Evolutionary conservation across 2,329 filamentous ascomycete species (phyloP), one percentile per base, ranked within the genome.

Genomic region (Paecilomyces sp.): DNA sequence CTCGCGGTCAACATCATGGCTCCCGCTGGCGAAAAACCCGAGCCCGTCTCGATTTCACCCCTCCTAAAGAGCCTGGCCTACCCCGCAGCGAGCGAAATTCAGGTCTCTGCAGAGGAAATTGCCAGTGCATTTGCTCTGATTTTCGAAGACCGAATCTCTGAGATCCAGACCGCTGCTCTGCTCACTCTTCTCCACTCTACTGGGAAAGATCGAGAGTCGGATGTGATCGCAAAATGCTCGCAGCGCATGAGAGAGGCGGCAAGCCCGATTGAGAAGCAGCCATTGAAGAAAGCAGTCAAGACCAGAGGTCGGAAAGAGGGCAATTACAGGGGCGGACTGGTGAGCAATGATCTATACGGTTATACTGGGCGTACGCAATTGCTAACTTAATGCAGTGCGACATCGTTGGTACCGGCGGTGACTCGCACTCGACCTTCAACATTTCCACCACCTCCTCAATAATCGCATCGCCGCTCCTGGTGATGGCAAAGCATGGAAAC

Each of bases 341-440:
- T 95, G 80, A 78, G 88, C 76, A 52, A 12, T 5, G 55, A 13
- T 50, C n/a, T 56, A 18, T n/a, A 28, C 15, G 25, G 18, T 41
- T 33, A 22, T 8, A 3, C 28, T 9, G n/a, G 30, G 30, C 9
- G 30, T 4, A 30, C 15, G 7, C 12, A 33, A 18, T 15, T 18
- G 31, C 56, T 64, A 60, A 65, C 62, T n/a, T 58, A 11, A 31
- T 6, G 31, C 64, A 86, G 83, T 87, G 92, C 73, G 94, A 99
- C 75, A 97, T 99, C 73, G 94, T 99, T 60, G 94, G 94, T 66
- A 99, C 94, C 7, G 94, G 94, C 65, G 94, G 94, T 70, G 94
- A 99, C 79, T 88, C 89, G 22, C 92, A 97, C 82, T 91, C 96
- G 75, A 99, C 94, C 34, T 99, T 96, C 85, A 99, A 99, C 76